Percentiles rank a stretch among this genome's conserved stretches.
These are phyloP conservation scores for Skeletonema tropicum DNA, from an alignment of 108 stramenopile genomes.

Conservation along the genomic window DNA sequence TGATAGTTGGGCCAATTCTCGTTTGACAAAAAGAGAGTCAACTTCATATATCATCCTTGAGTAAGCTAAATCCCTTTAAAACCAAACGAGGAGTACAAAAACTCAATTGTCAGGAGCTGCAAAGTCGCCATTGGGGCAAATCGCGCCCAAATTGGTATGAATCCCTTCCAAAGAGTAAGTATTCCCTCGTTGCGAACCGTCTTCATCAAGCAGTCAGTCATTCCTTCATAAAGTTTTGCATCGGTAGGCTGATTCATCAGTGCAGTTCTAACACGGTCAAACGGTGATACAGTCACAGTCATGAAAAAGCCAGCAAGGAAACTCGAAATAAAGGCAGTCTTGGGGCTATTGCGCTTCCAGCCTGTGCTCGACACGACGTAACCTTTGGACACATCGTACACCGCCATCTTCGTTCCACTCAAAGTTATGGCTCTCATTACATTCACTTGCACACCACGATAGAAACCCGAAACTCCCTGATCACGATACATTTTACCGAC, in stretches of 20 bases:
- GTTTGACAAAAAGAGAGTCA: neutral
- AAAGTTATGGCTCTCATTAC: conserved; percentile 91
- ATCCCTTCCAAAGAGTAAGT: conserved; percentile 88
- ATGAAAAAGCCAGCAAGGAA: conserved; percentile 93
- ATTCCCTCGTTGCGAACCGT: conserved; percentile 87
- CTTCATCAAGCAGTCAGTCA: conserved; percentile 86
- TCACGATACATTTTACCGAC: conserved; percentile 71
- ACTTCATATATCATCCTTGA: neutral
- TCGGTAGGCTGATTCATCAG: conserved; percentile 94
- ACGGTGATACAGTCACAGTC: conserved; percentile 91
- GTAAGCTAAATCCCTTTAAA: neutral
- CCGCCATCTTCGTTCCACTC: conserved; percentile 94
- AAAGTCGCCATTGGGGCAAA: conserved; percentile 92
- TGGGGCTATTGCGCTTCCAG: conserved; percentile 55
- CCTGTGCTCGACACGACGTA: conserved; percentile 71
- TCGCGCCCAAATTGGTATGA: conserved; percentile 93
- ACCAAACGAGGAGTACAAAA: neutral
- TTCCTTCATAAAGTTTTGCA: conserved; percentile 86
- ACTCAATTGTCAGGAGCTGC: conserved; percentile 90
- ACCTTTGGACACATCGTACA: conserved; percentile 90
- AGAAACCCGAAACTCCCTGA: conserved; percentile 89
- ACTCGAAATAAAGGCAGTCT: conserved; percentile 76
- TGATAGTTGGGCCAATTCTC: neutral
- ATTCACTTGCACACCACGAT: conserved; percentile 93
- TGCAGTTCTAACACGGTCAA: conserved; percentile 90